Base-by-base conservation (phyloP, 768 basidiomycete species). In the Amanita jacksonii region DNA sequence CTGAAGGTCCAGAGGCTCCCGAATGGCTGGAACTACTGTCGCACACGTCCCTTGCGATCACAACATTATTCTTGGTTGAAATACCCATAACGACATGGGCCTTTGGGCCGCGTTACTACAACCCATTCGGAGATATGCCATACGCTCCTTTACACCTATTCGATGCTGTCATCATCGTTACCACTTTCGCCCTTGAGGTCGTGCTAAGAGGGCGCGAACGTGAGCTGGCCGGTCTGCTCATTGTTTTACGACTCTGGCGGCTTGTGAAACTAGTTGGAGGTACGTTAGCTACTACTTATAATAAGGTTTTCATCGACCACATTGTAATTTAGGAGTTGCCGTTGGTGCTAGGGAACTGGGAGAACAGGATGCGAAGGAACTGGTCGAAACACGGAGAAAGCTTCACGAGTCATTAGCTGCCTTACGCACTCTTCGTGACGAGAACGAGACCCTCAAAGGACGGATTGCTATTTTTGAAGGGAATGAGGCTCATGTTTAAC, bases 211-310 rank as follows among this genome's bases (percentile, higher is more conserved):
- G 87, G 2, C 70, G 63, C 41, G 81, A 84, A 55, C 64, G 76
- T 47, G 84, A 90, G 53, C 69, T 89, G 16, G 81, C 79, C 1
- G 74, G 70, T 5, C 62, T 90, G 19, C 72, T 90, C 25, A 69
- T 90, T 32, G 63, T 83, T 15, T 64, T 90, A 22, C 86, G 87
- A 60, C 59, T 90, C 10, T 88, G 88, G 87, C 71, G 87, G 19
- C 64, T 90, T 24, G 73, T 89, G 19, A 86, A 88, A 56, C 66
- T 90, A 9, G 78, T 86, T 25, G 64, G 66, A 61, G 65, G 68
- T 74, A 34, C 52, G 55, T 16, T 19, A n/a, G 25, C 8, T 19
- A 36, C 7, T 25, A 10, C 37, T 8, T 37, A 34, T 12, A 23
- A 8, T 20, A 18, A n/a, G 5, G 8, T 28, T 8, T 15, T 35